Evolutionary conservation across 1,139 yeast species (phyloP).

Genomic region (Suhomyces yuchorum): DNA sequence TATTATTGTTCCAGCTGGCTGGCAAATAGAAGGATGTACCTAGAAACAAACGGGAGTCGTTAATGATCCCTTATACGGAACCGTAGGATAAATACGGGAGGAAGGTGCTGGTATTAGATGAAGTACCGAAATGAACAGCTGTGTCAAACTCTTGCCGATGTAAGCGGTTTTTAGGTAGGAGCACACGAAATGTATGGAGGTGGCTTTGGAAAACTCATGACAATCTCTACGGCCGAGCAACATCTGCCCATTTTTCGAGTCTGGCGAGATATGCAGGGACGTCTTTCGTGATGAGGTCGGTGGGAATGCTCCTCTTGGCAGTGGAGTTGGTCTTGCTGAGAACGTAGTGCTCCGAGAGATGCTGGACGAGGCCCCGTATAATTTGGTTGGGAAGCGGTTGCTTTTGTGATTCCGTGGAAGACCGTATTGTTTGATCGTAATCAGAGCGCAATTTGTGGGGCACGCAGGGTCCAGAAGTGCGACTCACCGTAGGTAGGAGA

Average conservation of each 20-base stretch:
- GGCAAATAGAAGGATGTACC: no score
- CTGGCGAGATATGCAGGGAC: conserved; percentile 17
- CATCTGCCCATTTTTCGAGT: conserved; percentile 9
- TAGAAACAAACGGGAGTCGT: no score
- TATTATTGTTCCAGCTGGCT: no score
- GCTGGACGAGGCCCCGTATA: conserved; percentile 14
- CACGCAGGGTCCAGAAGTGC: not conserved
- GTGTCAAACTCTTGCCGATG: not conserved
- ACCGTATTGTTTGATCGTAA: not conserved
- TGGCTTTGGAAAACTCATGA: not conserved
- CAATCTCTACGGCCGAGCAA: not conserved
- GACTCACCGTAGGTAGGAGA: not conserved
- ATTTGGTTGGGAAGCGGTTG: not conserved
- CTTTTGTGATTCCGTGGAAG: not conserved
- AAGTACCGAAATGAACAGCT: not conserved
- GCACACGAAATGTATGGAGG: not conserved
- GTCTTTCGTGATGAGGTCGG: conserved; percentile 21
- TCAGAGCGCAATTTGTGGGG: not conserved
- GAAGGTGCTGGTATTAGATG: not conserved
- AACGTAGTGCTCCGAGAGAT: conserved; percentile 22
- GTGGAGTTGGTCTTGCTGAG: conserved; percentile 22
- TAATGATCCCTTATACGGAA: no score
- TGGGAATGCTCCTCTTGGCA: conserved; percentile 25
- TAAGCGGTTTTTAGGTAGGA: not conserved
- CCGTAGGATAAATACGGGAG: no score